Evolutionary conservation across 805 yeast species (phyloP), one percentile per base, ranked within the genome.

Genomic region (Wickerhamiella siamensis): DNA sequence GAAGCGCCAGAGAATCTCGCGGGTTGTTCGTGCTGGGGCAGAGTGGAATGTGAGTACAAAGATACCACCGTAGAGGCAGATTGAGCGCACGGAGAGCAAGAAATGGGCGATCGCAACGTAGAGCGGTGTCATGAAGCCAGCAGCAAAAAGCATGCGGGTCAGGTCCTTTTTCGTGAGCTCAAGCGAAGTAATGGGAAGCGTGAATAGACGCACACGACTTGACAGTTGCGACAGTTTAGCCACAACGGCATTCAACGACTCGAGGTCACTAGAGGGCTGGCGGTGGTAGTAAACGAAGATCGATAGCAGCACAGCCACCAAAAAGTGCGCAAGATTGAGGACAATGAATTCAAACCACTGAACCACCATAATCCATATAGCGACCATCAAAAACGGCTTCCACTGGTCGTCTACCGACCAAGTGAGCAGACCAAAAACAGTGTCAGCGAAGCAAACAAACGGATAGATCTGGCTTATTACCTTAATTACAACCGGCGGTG

Each of bases 331-430:
- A 44, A 79, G 69, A 68, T 83, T 84, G n/a, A 74, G 73, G 31
- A 83, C 70, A 41, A 86, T 60, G n/a, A 66, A 61, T 53, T 86
- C 94, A 56, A 82, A 83, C 61, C 86, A 83, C n/a, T 80, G 60
- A 17, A 83, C 81, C 3, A 71, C 55, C 4, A 79, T 61, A 1
- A 75, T 64, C 57, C 72, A 77, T 10, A 65, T 51, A 2, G 74
- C 63, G 19, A 80, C 70, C 36, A 79, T 52, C 21, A 84, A 67
- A 16, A 81, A 64, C 52, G 84, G 75, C 43, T 78, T 62, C 83
- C 88, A 84, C 27, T 72, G 67, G 57, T 83, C 91, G 31, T 81
- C 87, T 47, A 77, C 77, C 2, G 96, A 82, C 98, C 98, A 88
- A 0, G 97, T 87, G 31, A 83, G 59, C 32, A 86, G 67, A 34